Evolutionary conservation across 306 rosid species (phyloP).

Genomic region (Corylus americana): DNA sequence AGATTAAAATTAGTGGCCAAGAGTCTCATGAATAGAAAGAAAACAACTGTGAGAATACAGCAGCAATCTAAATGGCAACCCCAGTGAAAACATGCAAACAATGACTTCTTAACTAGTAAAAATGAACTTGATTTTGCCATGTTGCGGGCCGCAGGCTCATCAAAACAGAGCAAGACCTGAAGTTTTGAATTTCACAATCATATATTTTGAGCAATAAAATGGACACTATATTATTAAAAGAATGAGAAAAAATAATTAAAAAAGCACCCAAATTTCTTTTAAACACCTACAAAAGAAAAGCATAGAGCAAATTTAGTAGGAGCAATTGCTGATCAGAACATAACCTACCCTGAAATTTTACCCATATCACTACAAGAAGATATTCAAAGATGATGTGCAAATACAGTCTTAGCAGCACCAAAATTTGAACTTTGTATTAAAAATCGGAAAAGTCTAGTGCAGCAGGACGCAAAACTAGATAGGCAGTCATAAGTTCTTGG

Average conservation of each 20-base stretch:
- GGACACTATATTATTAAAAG: not conserved
- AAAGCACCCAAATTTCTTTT: not conserved
- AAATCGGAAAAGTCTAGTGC: not conserved
- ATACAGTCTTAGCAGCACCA: not conserved
- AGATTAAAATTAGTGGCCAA: constrained; percentile 25
- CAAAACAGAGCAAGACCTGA: not conserved
- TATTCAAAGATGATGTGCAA: not conserved
- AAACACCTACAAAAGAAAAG: not conserved
- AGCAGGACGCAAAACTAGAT: not conserved
- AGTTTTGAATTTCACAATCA: not conserved
- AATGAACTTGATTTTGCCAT: not conserved
- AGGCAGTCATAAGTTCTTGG: not conserved
- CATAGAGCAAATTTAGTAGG: not conserved
- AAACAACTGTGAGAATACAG: not conserved
- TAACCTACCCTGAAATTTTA: not conserved
- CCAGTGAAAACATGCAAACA: not conserved
- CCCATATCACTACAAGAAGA: not conserved
- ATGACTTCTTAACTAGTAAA: not conserved
- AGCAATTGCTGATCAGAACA: not conserved
- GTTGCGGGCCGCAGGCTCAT: not conserved
- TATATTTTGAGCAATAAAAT: not conserved
- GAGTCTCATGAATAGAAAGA: not conserved
- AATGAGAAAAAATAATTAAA: not conserved
- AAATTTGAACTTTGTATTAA: not conserved
- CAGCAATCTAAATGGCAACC: not conserved